Conservation (phyloP, 768 basidiomycete species). For the Auriscalpium orientale region DNA sequence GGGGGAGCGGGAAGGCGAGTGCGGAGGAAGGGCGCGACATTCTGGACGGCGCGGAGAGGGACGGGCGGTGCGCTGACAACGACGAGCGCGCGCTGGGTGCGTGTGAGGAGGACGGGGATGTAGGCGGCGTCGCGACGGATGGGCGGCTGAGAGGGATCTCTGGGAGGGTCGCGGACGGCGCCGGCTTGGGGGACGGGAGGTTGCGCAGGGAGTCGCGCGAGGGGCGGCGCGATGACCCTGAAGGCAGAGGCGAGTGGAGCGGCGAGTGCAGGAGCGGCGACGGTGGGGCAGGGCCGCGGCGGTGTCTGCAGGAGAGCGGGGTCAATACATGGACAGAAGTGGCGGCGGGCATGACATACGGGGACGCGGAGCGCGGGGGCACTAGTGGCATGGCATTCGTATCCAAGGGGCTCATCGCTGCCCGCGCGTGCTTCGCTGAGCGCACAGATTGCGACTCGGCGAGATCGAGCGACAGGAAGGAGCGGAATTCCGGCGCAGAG, state of each 20-base stretch:
- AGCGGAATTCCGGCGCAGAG: conserved; percentile 26
- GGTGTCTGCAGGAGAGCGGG: conserved; percentile 8
- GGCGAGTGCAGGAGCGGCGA: neutral
- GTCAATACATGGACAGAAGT: no score
- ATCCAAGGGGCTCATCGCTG: conserved; percentile 29
- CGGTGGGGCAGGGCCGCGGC: neutral
- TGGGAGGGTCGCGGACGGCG: conserved; percentile 45
- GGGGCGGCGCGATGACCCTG: conserved; percentile 20
- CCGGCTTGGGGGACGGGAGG: conserved; percentile 56
- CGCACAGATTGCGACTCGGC: conserved; percentile 43
- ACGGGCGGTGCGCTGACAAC: no score
- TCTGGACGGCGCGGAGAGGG: conserved; percentile 5
- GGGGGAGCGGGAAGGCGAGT: conserved; percentile 1
- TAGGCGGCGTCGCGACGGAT: conserved; percentile 4
- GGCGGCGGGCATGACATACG: neutral
- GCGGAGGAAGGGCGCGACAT: neutral
- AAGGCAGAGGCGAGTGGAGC: conserved; percentile 6
- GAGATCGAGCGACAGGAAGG: conserved; percentile 64
- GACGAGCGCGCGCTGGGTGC: no score
- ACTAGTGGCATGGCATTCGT: conserved; percentile 14
- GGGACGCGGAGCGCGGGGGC: neutral
- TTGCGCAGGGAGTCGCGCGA: conserved; percentile 37
- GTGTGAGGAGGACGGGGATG: neutral
- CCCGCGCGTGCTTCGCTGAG: conserved; percentile 16
- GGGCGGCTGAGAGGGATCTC: conserved; percentile 26